Base-by-base conservation (phyloP, 2,329 filamentous ascomycete genomes). In the Clarireedia homoeocarpa region DNA sequence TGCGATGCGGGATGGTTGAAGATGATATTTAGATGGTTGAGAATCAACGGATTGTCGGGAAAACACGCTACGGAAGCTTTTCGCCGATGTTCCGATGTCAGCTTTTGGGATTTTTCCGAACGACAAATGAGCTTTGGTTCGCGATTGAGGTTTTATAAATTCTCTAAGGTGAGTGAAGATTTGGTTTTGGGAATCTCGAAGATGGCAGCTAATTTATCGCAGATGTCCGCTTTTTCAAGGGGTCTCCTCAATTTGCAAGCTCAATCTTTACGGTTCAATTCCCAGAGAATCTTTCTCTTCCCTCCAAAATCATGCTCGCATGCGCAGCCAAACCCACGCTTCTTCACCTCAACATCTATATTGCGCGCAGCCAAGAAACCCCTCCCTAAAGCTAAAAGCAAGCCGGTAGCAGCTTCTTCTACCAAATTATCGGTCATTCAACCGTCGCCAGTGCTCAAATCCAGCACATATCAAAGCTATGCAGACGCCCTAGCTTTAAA, bases 401-500 rank as follows among this genome's bases (percentile, higher is more conserved):
- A 40, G 24, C 17, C 44, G 10, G 20, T 38, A 38, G n/a, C 42
- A 3, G 26, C 23, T 24, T 15, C 51, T 6, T 20, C 46, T 48
- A 20, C 42, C 26, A 12, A 48, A 34, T 12, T 27, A 39, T 12
- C 39, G 7, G 6, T 45, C 40, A 27, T 24, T 34, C 24, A 56
- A 51, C n/a, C 47, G 27, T 15, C 34, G 5, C 36, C 46, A 40
- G 14, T 39, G 38, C 23, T 39, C 48, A 34, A 51, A 34, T 46
- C 17, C 3, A 47, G 55, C 61, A 63, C 36, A 60, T 71, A 56
- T 66, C 75, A 72, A 63, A 74, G 71, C 53, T 83, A 78, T 70
- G 75, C 77, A 64, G 77, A 77, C n/a, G 63, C 56, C 58, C 75
- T 89, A 39, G 78, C 81, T 14, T 72, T 74, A 57, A 79, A 81